Conservation (phyloP, 805 yeast genomes). For the Yamadazyma phyllophila region DNA sequence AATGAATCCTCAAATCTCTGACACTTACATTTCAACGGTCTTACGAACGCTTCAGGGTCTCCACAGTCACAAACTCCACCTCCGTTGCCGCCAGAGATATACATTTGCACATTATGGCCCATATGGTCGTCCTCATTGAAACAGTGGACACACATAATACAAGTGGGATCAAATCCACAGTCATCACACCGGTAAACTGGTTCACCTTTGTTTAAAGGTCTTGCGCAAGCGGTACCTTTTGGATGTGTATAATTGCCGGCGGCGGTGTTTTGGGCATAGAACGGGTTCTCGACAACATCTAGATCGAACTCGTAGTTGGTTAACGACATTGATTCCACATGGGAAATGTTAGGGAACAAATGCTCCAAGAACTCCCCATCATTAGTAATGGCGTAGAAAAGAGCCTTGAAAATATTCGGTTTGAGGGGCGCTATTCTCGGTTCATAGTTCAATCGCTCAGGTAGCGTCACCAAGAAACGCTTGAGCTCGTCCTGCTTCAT, state of each 20-base stretch:
- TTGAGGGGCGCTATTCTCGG: conserved; percentile 13
- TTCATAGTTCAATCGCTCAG: conserved; percentile 16
- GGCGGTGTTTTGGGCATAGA: conserved; percentile 8
- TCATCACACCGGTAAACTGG: conserved; percentile 71
- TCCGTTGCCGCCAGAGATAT: conserved; percentile 44
- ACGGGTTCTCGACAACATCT: conserved; percentile 10
- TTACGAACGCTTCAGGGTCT: conserved; percentile 62
- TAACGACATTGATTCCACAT: conserved; percentile 16
- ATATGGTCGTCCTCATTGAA: conserved; percentile 67
- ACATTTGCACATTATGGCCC: conserved; percentile 60
- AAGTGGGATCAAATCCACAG: conserved; percentile 75
- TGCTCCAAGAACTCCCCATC: conserved; percentile 34
- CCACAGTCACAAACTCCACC: conserved; percentile 76
- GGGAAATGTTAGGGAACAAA: conserved; percentile 32
- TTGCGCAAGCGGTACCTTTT: conserved; percentile 65
- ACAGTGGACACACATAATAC: conserved; percentile 73
- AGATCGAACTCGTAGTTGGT: conserved; percentile 7
- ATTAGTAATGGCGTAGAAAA: conserved; percentile 33
- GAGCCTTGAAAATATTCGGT: conserved; percentile 24
- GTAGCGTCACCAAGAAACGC: conserved; percentile 26
- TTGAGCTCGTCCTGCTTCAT: conserved; percentile 24
- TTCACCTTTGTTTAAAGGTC: conserved; percentile 57
- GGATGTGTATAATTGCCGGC: conserved; percentile 38
- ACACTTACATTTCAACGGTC: conserved; percentile 50
- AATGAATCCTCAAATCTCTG: conserved; percentile 12